phyloP scores from a whole-genome alignment of 1,139 yeast genomes.

The Candida gigantensis region DNA sequence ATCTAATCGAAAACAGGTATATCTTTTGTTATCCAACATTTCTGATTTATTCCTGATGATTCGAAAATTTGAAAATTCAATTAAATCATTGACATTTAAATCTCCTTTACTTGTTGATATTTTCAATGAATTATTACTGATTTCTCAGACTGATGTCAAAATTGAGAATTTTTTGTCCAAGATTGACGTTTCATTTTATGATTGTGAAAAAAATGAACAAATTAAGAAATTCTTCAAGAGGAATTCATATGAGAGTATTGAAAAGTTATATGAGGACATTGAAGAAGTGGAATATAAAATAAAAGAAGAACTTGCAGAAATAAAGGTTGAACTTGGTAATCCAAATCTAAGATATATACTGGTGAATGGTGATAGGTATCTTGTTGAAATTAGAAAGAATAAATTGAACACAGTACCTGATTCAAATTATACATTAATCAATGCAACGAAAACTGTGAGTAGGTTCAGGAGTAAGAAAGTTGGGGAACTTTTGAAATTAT shows the following conservation, averaged over 20 bases:
- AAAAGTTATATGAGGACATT: constrained; percentile 42
- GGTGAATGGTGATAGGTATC: constrained; percentile 63
- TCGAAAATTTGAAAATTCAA: constrained; percentile 25
- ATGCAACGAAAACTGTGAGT: constrained; percentile 68
- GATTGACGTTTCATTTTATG: constrained; percentile 60
- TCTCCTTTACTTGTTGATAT: constrained; percentile 28
- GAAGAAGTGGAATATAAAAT: constrained; percentile 46
- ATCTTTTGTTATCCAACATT: constrained; percentile 54
- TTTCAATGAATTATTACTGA: constrained; percentile 22
- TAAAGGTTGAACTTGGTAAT: constrained; percentile 51
- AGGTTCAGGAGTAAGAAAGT: constrained; percentile 71
- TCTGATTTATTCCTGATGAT: constrained; percentile 36
- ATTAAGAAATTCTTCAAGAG: constrained; percentile 55
- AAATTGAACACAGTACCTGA: constrained; percentile 61
- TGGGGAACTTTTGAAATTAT: constrained; percentile 48
- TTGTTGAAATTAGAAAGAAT: constrained; percentile 71
- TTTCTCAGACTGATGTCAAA: constrained; percentile 17
- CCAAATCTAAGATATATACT: constrained; percentile 60
- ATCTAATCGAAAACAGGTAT: constrained; percentile 68
- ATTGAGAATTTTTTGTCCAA: constrained; percentile 43
- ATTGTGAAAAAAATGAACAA: constrained; percentile 44
- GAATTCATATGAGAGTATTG: constrained; percentile 43
- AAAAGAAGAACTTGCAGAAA: constrained; percentile 48
- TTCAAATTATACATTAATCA: constrained; percentile 70
- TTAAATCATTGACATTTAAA: constrained; percentile 15